phyloP scores from a whole-genome alignment of 2,329 filamentous ascomycete species.

The Xylaria sp. region DNA sequence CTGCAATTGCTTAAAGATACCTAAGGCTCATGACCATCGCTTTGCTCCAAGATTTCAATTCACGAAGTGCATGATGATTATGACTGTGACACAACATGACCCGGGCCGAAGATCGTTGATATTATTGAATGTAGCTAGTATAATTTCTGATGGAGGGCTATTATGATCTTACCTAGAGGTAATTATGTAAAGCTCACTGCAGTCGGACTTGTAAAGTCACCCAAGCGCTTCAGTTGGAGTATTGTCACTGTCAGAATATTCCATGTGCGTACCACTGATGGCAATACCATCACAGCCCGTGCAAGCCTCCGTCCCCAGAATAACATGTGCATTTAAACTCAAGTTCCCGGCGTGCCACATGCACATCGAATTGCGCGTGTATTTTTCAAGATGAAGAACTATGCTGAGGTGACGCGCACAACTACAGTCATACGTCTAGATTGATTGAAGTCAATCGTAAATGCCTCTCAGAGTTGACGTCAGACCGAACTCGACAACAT shows the following conservation, averaged over 20 bases:
- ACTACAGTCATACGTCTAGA: too few species aligned
- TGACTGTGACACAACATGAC: neutral
- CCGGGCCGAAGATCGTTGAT: neutral
- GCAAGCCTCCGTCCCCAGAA: neutral
- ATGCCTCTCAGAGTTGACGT: too few species aligned
- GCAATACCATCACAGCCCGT: neutral
- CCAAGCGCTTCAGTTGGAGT: too few species aligned
- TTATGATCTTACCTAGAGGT: neutral
- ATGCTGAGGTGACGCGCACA: too few species aligned
- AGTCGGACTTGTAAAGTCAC: neutral
- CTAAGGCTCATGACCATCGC: neutral
- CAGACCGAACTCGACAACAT: neutral
- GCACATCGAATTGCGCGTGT: neutral
- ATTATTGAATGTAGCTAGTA: neutral
- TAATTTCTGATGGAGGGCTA: neutral
- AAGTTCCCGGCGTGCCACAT: neutral
- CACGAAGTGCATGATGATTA: neutral
- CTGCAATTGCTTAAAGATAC: neutral
- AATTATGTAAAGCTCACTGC: neutral
- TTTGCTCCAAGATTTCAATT: neutral
- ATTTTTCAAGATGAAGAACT: too few species aligned
- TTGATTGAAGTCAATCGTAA: too few species aligned
- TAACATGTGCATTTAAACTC: neutral
- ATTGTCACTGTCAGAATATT: too few species aligned
- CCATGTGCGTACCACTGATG: neutral